Conservation (phyloP, 441 rosid genomes). For the Pelargonium australe region DNA sequence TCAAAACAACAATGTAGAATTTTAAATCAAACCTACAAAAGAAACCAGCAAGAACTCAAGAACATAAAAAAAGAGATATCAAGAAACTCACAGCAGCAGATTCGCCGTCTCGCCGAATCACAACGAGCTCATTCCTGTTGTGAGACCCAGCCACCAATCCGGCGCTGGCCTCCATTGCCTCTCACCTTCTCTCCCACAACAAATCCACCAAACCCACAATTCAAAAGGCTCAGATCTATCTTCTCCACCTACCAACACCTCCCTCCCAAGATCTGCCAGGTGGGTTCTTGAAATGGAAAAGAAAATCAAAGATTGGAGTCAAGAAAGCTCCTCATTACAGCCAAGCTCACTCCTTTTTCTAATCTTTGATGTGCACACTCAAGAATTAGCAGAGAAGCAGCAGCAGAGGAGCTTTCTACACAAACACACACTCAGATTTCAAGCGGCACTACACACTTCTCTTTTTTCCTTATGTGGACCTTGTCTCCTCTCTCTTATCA, state of each 20-base stretch:
- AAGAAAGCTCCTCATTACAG: no score
- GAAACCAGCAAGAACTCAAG: not conserved
- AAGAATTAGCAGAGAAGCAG: not conserved
- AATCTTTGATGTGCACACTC: not conserved
- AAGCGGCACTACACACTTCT: not conserved
- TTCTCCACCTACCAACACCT: not conserved
- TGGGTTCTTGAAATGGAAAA: not conserved
- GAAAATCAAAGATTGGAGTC: not conserved
- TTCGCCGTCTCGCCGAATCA: slow-evolving; percentile 33
- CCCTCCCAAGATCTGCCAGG: not conserved
- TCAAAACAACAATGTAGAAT: not conserved
- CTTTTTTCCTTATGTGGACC: not conserved
- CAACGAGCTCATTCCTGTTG: slow-evolving; percentile 38
- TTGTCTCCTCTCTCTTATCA: slow-evolving; percentile 8
- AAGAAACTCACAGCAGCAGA: slow-evolving; percentile 24
- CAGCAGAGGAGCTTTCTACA: not conserved
- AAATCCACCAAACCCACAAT: not conserved
- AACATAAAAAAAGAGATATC: not conserved
- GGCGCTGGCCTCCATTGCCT: slow-evolving; percentile 30
- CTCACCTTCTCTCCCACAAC: not conserved
- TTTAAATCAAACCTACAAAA: not conserved
- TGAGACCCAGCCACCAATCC: slow-evolving; percentile 46
- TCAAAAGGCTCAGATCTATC: not conserved
- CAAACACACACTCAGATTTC: not conserved
- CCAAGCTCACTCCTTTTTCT: not conserved